phyloP scores from a whole-genome alignment of 2,329 filamentous ascomycete species.

The Orbilia blumenaviensis region DNA sequence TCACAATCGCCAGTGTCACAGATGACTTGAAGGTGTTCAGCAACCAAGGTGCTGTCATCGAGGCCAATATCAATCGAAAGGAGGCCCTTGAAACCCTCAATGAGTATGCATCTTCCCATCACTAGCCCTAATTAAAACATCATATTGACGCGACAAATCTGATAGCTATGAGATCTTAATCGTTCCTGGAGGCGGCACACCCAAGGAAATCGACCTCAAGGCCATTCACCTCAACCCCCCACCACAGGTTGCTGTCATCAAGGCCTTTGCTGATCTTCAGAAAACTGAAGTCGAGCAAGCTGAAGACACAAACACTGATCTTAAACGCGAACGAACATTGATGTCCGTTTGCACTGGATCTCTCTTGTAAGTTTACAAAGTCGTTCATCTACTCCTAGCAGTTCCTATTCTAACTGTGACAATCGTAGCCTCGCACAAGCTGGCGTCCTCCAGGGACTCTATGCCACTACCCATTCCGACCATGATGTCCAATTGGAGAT shows the following conservation, averaged over 20 bases:
- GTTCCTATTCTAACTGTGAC: not conserved
- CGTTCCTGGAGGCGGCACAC: constrained; percentile 76
- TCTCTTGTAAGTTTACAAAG: constrained; percentile 75
- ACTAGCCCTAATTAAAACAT: not conserved
- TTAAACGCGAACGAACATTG: constrained; percentile 80
- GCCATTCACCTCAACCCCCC: constrained; percentile 4
- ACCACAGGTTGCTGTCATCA: constrained; percentile 75
- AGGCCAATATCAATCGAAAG: constrained; percentile 78
- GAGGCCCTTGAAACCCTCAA: constrained; percentile 73
- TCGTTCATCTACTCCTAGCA: constrained; percentile 63
- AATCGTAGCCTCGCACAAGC: constrained; percentile 33
- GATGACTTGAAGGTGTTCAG: constrained; percentile 63
- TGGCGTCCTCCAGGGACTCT: constrained; percentile 79
- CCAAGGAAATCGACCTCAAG: constrained; percentile 67
- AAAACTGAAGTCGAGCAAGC: constrained; percentile 3
- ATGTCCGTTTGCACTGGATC: constrained; percentile 82
- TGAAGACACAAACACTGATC: constrained; percentile 74
- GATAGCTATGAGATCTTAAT: constrained; percentile 79
- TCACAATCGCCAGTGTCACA: constrained; percentile 65
- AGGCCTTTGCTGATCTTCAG: constrained; percentile 75
- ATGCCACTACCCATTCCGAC: constrained; percentile 84
- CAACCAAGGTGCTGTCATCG: constrained; percentile 73
- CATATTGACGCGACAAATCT: not conserved
- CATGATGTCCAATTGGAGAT: constrained; percentile 82
- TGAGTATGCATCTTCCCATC: constrained; percentile 63